Conservation (phyloP, 148 eudicot genomes). For the Rhododendron henanense region DNA sequence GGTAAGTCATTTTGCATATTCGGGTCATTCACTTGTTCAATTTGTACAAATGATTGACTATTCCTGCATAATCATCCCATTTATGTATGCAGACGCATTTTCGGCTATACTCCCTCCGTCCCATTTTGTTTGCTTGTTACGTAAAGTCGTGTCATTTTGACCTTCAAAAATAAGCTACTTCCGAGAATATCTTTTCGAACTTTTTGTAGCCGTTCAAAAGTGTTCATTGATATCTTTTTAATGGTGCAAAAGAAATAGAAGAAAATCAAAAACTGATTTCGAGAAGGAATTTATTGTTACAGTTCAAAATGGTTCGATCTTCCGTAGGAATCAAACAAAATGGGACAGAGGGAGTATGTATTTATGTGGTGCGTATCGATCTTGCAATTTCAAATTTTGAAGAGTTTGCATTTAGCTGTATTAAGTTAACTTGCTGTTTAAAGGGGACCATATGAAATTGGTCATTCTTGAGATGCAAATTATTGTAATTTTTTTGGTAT, state of each 20-base stretch:
- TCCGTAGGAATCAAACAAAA: neutral
- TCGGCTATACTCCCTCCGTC: neutral
- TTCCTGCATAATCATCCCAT: neutral
- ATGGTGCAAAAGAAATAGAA: neutral
- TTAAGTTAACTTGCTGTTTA: neutral
- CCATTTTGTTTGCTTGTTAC: neutral
- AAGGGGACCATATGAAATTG: neutral
- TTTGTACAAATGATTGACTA: neutral
- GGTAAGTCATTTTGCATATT: conserved; percentile 34
- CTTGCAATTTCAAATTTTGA: neutral
- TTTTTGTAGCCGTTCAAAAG: too few species aligned
- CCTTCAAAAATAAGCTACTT: neutral
- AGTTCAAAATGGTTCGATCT: neutral
- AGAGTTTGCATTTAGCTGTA: neutral
- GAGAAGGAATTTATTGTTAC: too few species aligned
- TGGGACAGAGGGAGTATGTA: neutral
- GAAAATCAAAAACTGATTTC: neutral
- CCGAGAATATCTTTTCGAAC: neutral
- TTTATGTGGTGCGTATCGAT: neutral
- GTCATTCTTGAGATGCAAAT: neutral
- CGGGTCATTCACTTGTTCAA: neutral
- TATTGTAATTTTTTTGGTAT: neutral
- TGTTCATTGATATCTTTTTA: neutral
- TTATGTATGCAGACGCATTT: neutral
- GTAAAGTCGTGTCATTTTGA: neutral